These are phyloP conservation scores for Pochonia chlamydosporia DNA, from an alignment of 2,329 filamentous ascomycete species.

Conservation along the genomic window DNA sequence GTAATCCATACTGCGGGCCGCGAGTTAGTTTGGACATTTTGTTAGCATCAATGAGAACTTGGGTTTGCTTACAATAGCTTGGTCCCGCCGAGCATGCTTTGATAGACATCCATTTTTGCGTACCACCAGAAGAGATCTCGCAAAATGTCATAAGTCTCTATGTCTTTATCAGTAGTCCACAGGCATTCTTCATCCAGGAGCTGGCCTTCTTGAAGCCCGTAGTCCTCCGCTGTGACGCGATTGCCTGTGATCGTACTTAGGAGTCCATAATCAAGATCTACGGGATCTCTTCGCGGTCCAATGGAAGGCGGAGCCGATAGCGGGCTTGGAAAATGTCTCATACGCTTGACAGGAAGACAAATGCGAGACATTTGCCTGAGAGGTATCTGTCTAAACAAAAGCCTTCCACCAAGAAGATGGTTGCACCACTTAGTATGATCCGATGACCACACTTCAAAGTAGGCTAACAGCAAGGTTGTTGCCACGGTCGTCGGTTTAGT, in stretches of 20 bases:
- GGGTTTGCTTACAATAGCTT: slow-evolving; percentile 60
- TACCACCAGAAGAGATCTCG: slow-evolving; percentile 96
- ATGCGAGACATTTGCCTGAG: slow-evolving; percentile 66
- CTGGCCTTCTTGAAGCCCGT: slow-evolving; percentile 27
- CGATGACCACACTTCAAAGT: slow-evolving; percentile 90
- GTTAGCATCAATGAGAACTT: slow-evolving; percentile 14
- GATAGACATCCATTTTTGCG: slow-evolving; percentile 87
- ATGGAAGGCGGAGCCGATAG: background rate
- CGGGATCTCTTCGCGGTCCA: slow-evolving; percentile 21
- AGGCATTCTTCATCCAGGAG: slow-evolving; percentile 16
- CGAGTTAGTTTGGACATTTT: too few relatives aligned
- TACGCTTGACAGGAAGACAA: slow-evolving; percentile 57
- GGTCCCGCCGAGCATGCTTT: slow-evolving; percentile 83
- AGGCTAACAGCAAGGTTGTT: slow-evolving; percentile 77
- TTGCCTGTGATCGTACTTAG: slow-evolving; percentile 36
- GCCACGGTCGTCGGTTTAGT: slow-evolving; percentile 79
- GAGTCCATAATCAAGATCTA: slow-evolving; percentile 36
- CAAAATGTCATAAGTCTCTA: slow-evolving; percentile 74
- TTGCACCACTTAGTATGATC: slow-evolving; percentile 96
- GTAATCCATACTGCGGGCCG: slow-evolving; percentile 72
- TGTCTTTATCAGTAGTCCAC: slow-evolving; percentile 50
- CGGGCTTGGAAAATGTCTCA: slow-evolving; percentile 17
- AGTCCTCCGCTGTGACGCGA: slow-evolving; percentile 30
- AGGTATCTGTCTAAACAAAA: slow-evolving; percentile 77
- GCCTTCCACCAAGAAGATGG: slow-evolving; percentile 78